A percentile compares a stretch with the other conserved stretches of the same genome.
phyloP scores from a whole-genome alignment of 495 filamentous ascomycete species.

The Thozetella sp. region DNA sequence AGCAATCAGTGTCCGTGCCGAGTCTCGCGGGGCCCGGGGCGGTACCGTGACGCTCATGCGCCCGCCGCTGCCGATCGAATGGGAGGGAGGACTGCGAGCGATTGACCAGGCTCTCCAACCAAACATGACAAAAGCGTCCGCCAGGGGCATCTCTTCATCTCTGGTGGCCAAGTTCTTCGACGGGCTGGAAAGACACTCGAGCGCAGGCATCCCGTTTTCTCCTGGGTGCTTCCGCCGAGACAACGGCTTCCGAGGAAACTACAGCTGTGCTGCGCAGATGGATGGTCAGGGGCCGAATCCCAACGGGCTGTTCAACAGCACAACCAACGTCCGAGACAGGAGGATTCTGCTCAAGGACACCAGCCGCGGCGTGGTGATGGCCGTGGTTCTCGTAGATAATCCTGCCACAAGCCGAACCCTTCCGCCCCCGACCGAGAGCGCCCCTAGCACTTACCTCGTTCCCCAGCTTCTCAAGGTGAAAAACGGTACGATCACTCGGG shows the following conservation, averaged over 20 bases:
- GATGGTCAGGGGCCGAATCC: constrained; percentile 15
- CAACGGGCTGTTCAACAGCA: constrained; percentile 18
- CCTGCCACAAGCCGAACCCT: constrained; percentile 13
- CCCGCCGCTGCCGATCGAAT: constrained; percentile 22
- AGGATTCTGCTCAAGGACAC: constrained; percentile 15
- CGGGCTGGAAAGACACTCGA: constrained; percentile 21
- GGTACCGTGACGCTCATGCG: constrained; percentile 24
- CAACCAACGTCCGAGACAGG: constrained; percentile 18
- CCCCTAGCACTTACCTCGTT: constrained; percentile 21
- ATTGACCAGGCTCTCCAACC: neutral
- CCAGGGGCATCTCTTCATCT: neutral
- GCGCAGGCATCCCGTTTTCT: constrained; percentile 14
- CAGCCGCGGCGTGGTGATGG: constrained; percentile 12
- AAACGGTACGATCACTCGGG: constrained; percentile 14
- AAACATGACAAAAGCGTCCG: constrained; percentile 5
- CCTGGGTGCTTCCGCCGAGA: constrained; percentile 16
- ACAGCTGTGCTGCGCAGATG: constrained; percentile 20
- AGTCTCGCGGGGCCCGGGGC: constrained; percentile 12
- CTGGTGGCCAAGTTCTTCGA: constrained; percentile 14
- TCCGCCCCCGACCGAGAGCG: constrained; percentile 11
- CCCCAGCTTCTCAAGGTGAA: constrained; percentile 20
- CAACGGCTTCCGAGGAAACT: constrained; percentile 14
- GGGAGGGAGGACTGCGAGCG: constrained; percentile 8
- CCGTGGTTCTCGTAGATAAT: constrained; percentile 18
- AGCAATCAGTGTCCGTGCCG: constrained; percentile 15